These are phyloP conservation scores for Vitis labrusca DNA, from an alignment of 164 flowering plant species.

Conservation along the genomic window DNA sequence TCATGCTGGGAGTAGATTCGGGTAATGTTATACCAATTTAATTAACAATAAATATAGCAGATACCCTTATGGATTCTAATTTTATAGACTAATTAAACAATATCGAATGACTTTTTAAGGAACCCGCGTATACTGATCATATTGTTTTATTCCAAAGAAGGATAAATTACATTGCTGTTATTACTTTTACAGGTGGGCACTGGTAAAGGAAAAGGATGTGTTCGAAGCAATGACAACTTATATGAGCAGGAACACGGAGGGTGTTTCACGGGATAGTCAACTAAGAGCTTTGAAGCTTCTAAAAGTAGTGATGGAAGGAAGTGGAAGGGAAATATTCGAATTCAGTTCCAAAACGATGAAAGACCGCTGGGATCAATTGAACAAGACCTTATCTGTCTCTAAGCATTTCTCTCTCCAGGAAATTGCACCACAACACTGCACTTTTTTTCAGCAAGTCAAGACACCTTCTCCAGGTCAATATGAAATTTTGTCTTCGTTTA, in stretches of 20 bases:
- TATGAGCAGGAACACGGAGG: conserved; percentile 28
- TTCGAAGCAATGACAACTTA: conserved; percentile 37
- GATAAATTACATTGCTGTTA: background rate
- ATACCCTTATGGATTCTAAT: too few species aligned
- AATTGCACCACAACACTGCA: conserved; percentile 45
- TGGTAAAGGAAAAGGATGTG: conserved; percentile 59
- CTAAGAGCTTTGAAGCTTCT: conserved; percentile 59
- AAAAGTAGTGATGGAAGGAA: conserved; percentile 31
- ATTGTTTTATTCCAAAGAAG: too few species aligned
- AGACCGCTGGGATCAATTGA: conserved; percentile 50
- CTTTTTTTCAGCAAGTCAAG: conserved; percentile 37
- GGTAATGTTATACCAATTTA: conserved; percentile 34
- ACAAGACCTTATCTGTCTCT: conserved; percentile 28
- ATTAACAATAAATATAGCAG: too few species aligned
- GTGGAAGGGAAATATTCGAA: conserved; percentile 40
- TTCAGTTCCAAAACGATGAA: conserved; percentile 45
- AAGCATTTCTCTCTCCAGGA: conserved; percentile 50
- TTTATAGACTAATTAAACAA: background rate
- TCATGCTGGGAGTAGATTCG: conserved; percentile 77
- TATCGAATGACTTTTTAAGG: background rate
- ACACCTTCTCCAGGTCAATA: conserved; percentile 57
- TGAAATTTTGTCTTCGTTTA: background rate
- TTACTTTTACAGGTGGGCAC: conserved; percentile 59
- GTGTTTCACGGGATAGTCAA: conserved; percentile 61
- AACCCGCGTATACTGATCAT: too few species aligned